phyloP scores from a whole-genome alignment of 2,329 filamentous ascomycete species.

The Zalaria sp. region DNA sequence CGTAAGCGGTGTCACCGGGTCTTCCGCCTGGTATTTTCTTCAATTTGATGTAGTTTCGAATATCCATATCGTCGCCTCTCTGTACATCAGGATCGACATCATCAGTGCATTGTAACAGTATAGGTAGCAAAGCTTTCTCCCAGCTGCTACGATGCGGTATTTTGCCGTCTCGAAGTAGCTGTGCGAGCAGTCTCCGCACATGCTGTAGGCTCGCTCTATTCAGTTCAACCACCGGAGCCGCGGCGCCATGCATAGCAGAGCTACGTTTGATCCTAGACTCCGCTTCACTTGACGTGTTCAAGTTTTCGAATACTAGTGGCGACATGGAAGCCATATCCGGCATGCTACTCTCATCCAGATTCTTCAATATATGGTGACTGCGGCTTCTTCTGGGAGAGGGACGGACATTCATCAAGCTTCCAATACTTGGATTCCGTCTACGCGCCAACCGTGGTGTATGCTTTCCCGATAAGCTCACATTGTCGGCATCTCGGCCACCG shows the following conservation, averaged over 20 bases:
- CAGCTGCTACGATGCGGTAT: constrained; percentile 64
- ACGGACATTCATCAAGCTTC: constrained; percentile 58
- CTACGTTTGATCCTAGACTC: constrained; percentile 45
- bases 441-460: constrained; percentile 50
- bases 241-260: constrained; percentile 65
- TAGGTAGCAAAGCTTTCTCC: constrained; percentile 83
- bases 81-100: constrained; percentile 90
- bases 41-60: constrained; percentile 91
- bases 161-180: constrained; percentile 64
- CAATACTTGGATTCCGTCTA: constrained; percentile 70
- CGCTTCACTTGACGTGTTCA: not conserved
- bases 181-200: constrained; percentile 69
- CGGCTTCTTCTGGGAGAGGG: constrained; percentile 54
- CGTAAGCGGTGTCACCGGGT: constrained; percentile 86
- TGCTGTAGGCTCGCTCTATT: constrained; percentile 81
- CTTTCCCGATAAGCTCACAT: constrained; percentile 49
- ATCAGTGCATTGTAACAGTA: constrained; percentile 79
- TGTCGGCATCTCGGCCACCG: constrained; percentile 46
- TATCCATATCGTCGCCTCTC: constrained; percentile 87
- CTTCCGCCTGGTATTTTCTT: constrained; percentile 90
- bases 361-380: constrained; percentile 38
- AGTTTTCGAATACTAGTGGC: not conserved
- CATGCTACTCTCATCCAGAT: constrained; percentile 10
- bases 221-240: constrained; percentile 64
- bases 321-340: not conserved